Base-by-base conservation (phyloP, 257 asterid species). In the Fraxinus quadrangulata region DNA sequence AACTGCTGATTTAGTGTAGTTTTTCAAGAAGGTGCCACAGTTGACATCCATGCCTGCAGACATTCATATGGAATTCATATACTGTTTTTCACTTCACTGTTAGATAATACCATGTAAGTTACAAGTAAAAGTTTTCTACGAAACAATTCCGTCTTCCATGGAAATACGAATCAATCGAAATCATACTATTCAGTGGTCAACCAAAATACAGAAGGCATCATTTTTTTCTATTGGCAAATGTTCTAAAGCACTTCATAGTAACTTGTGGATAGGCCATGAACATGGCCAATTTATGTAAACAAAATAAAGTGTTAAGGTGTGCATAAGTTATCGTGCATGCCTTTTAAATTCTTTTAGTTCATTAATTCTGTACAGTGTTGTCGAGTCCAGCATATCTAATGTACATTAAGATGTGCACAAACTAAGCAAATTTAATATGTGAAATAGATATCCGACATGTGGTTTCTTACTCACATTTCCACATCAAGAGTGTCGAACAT, bases 11-110 rank as follows among this genome's bases (percentile, higher is more conserved):
- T 89, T 93, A 3, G 97, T 87, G 85, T 94, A 88, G 68, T 80
- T 81, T 74, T 78, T 72, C 54, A 92, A 78, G 86, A 87, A 94
- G 65, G 85, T n/a, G 31, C 97, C 97, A 73, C 97, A 94, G 42
- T 92, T 77, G 1, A 94, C 89, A 78, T 94, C 98, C 97, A 92
- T 88, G 70, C 98, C 97, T 94, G 90, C 85, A 77, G 17, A 21
- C 33, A 61, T 56, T 21, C 26, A n/a, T 56, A 56, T 47, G 59
- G 59, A 47, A 47, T 16, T 51, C 23, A 51, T 7, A 47, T 1
- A 0, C 21, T 47, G 59, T 47, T 47, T 14, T 14, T 47, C n/a
- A 14, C 59, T 16, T 47, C 59, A 47, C 14, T 5, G 4, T 47
- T 47, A 47, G 59, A 16, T 47, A 47, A 47, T 47, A 47, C 59